Conservation (phyloP, 305 asterid species). For the Solanum hybrid region DNA sequence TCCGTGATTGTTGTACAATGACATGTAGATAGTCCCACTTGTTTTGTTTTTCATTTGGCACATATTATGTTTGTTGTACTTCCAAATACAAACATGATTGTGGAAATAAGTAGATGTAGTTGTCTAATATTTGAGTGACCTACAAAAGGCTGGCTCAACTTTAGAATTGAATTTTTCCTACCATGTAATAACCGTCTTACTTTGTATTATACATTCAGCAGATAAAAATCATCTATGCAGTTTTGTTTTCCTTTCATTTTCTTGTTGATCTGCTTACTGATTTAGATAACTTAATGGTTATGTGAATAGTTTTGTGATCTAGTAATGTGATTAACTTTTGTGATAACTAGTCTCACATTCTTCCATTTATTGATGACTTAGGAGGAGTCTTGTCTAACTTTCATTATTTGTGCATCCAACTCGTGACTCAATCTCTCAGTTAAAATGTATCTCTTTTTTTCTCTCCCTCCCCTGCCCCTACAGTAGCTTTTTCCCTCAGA, state of each 20-base stretch:
- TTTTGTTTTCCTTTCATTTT: not conserved
- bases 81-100: not conserved
- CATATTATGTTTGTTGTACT: not conserved
- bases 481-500: no score
- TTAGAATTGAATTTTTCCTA: not conserved
- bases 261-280: not conserved
- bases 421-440: no score
- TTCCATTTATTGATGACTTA: not conserved
- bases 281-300: not conserved
- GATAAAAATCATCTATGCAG: not conserved
- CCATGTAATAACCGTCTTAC: not conserved
- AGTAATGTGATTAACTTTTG: not conserved
- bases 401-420: no score
- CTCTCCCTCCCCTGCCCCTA: no score
- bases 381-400: not conserved
- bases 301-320: not conserved
- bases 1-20: not conserved
- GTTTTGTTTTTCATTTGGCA: not conserved
- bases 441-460: no score
- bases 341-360: not conserved
- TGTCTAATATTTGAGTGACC: not conserved
- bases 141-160: not conserved
- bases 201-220: not conserved
- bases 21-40: constrained; percentile 1
- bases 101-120: not conserved